Evolutionary conservation across 192 early-diverging fungal species (phyloP).

Genomic region (Backusella circina): DNA sequence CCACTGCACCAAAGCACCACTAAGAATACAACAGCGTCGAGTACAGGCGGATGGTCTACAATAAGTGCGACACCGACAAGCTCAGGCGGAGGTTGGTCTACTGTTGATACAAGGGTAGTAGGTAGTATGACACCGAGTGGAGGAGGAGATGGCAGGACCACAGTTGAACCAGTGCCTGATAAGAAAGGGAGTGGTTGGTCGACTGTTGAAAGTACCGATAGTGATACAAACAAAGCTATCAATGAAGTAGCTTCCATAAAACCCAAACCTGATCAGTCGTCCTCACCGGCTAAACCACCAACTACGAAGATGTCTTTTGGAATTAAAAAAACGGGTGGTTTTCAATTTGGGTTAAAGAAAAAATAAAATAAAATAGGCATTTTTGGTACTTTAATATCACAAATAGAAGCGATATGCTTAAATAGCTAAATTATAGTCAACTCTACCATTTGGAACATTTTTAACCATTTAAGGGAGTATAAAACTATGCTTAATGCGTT

Average conservation of each 20-base stretch:
- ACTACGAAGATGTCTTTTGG: constrained; percentile 23
- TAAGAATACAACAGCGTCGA: not conserved
- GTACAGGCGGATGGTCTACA: constrained; percentile 7
- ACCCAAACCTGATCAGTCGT: not conserved
- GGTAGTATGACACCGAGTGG: not conserved
- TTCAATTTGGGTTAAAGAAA: constrained; percentile 28
- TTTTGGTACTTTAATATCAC: too few species aligned
- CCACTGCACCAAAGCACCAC: not conserved
- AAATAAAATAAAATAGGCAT: constrained; percentile 2
- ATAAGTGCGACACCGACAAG: not conserved
- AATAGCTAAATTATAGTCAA: too few species aligned
- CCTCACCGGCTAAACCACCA: not conserved
- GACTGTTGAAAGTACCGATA: not conserved
- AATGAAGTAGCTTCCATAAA: not conserved
- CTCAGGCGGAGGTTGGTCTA: not conserved
- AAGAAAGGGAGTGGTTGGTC: not conserved
- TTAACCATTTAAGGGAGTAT: too few species aligned
- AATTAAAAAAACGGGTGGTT: constrained; percentile 8
- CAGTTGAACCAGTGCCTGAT: not conserved
- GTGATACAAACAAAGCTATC: not conserved
- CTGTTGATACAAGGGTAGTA: not conserved
- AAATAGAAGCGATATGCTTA: too few species aligned
- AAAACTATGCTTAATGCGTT: too few species aligned
- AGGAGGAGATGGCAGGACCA: not conserved
- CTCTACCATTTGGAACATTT: too few species aligned